Conservation (phyloP, 768 basidiomycete species). For the Suillus ampliporus region DNA sequence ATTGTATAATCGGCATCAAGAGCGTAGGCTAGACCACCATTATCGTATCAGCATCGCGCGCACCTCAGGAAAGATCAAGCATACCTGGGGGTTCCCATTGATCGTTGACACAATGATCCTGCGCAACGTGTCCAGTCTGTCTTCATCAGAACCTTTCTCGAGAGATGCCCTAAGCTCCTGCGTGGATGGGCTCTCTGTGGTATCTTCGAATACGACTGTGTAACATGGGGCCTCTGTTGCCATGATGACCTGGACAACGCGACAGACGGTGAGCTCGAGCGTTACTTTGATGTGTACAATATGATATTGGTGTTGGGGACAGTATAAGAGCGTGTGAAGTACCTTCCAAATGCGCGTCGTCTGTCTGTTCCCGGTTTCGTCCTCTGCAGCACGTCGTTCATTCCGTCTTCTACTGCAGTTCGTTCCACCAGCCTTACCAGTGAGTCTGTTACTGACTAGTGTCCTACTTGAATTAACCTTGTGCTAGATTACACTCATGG, state of each 20-base stretch:
- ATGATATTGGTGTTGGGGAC: background rate
- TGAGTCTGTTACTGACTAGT: constrained; percentile 8
- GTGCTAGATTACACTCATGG: constrained; percentile 47
- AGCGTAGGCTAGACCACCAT: constrained; percentile 67
- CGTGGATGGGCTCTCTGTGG: constrained; percentile 74
- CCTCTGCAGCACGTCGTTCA: constrained; percentile 12
- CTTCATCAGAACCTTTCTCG: constrained; percentile 96
- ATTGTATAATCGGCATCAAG: constrained; percentile 99
- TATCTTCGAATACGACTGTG: constrained; percentile 78
- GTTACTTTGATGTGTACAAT: background rate
- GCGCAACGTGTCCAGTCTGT: constrained; percentile 95
- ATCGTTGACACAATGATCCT: constrained; percentile 92
- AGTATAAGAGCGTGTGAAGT: constrained; percentile 25
- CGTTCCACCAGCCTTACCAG: background rate
- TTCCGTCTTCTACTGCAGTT: background rate
- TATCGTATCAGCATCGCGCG: constrained; percentile 3
- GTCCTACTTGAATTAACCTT: background rate
- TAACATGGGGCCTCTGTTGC: constrained; percentile 72
- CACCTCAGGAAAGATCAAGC: constrained; percentile 26
- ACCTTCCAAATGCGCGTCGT: constrained; percentile 15
- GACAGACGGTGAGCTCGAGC: background rate
- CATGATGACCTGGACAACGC: constrained; percentile 22
- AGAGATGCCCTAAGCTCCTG: constrained; percentile 82
- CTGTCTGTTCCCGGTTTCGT: constrained; percentile 27
- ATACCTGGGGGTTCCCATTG: constrained; percentile 91